Base-by-base conservation (phyloP, 2,329 filamentous ascomycete species). In the Cladorrhinum sp. region DNA sequence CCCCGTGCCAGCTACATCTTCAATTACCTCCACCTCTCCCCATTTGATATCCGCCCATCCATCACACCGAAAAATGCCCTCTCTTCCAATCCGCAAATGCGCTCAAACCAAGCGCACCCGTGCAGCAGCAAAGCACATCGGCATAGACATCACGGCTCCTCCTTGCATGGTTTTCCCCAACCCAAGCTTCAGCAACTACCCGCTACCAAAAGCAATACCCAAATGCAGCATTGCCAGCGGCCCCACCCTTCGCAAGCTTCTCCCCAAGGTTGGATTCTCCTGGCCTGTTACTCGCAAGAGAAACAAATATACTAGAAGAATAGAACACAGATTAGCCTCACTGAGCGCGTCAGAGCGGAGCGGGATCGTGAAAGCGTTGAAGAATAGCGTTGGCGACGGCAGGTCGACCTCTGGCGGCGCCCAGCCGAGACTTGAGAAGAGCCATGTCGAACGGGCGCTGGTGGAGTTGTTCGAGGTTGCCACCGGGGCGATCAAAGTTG, bases 1-100 rank as follows among this genome's bases (percentile, higher is more conserved):
- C 26, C 26, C 4, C 4, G 9, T 5, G 26, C 26, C 4, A 5
- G 26, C 26, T 9, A 28, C 26, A 28, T 9, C 33, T 12, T 16
- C 33, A 36, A 16, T 36, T 5, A 2, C 9, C 12, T 16, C 12
- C 33, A 10, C 33, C 2, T 36, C 3, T 16, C 33, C 33, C 33
- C 33, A 46, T n/a, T n/a, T n/a, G n/a, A n/a, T n/a, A n/a, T n/a
- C n/a, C n/a, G n/a, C n/a, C n/a, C n/a, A n/a, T n/a, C n/a, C n/a
- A n/a, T n/a, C n/a, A n/a, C n/a, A n/a, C n/a, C n/a, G n/a, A n/a
- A 26, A 23, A 51, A 51, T 51, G 49, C 49, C 49, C 20, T 51
- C 49, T 10, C 21, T 16, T n/a, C 21, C 49, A 23, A 51, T 51
- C 49, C 49, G 4, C 21, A 51, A 26, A 18, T 24, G 24, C 49